Conservation (phyloP, 257 asterid species). For the Marsdenia floribunda region DNA sequence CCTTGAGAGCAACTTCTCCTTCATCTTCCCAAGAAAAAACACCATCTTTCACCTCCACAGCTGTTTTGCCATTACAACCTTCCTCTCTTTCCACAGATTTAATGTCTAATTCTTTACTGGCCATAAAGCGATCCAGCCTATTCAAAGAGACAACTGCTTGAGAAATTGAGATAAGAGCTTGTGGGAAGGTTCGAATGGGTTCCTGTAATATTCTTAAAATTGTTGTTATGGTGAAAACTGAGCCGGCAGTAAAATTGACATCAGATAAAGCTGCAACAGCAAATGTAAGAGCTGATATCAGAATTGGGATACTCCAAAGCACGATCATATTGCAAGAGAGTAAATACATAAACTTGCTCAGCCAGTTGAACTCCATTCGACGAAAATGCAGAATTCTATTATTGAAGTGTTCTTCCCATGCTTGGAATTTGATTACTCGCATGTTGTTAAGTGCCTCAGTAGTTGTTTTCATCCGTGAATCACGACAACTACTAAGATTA, state of each 20-base stretch:
- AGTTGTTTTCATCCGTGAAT: conserved; percentile 58
- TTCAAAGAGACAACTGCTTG: conserved; percentile 56
- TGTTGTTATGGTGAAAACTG: conserved; percentile 58
- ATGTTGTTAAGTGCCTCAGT: conserved; percentile 53
- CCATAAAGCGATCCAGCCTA: conserved; percentile 53
- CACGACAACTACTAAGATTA: conserved; percentile 48
- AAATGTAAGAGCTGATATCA: conserved; percentile 45
- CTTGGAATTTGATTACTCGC: conserved; percentile 73
- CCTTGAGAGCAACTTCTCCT: conserved; percentile 32
- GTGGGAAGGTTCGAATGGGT: conserved; percentile 60
- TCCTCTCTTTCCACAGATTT: conserved; percentile 38
- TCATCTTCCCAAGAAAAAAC: conserved; percentile 65
- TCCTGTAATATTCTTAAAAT: conserved; percentile 60
- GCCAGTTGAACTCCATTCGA: conserved; percentile 45
- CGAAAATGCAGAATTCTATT: conserved; percentile 40
- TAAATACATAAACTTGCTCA: conserved; percentile 41
- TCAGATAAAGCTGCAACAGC: conserved; percentile 30
- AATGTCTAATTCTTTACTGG: conserved; percentile 43
- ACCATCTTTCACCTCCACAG: conserved; percentile 47
- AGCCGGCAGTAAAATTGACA: conserved; percentile 41
- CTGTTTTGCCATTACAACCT: conserved; percentile 33
- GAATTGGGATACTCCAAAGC: conserved; percentile 47
- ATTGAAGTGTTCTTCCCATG: conserved; percentile 70
- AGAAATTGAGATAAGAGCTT: conserved; percentile 43
- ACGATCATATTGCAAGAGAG: conserved; percentile 30